Base-by-base conservation (phyloP, 2,329 filamentous ascomycete genomes). In the Aspergillus puulaauensis region DNA sequence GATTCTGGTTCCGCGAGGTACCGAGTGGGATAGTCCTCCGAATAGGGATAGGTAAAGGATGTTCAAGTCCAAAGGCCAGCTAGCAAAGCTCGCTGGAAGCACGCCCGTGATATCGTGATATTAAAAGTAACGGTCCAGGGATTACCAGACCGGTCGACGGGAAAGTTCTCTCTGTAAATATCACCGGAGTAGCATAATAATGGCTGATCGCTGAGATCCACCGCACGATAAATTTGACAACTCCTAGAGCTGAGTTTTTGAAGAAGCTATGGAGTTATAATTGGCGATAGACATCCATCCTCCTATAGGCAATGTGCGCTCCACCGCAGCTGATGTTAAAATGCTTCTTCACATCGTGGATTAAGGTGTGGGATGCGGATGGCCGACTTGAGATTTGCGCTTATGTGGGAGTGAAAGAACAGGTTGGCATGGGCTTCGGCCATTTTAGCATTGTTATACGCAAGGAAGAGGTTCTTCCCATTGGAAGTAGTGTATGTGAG, bases 361-460 rank as follows among this genome's bases (percentile, higher is more conserved):
- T 21, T 21, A 4, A 21, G 21, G 21, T 1, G 21, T 21, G 24
- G 45, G 45, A 48, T 48, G 45, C 45, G 27, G 45, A 48, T 48
- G 27, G 45, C 11, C 12, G 45, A 48, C 45, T 48, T 24, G 24
- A 27, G 15, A 17, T 48, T 48, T 48, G 45, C 45, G 24, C 35
- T 48, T 5, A 48, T 48, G 45, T n/a, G 45, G 35, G 45, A 33
- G 45, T 48, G 15, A 48, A 48, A 48, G 45, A 35, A 48, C 12
- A 48, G 27, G 12, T 35, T 24, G 35, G 45, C 45, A 48, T 48
- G 45, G 45, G 45, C 45, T 48, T 48, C 45, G 27, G 45, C 45
- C 27, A 48, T 33, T 48, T 48, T 48, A 35, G 24, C 45, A 48
- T 35, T 48, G 45, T 48, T 48, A 48, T 48, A 48, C 45, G 33